Evolutionary conservation across 495 filamentous ascomycete genomes (phyloP), one percentile per base, ranked within the genome.

Genomic region (Penicillium daleae): DNA sequence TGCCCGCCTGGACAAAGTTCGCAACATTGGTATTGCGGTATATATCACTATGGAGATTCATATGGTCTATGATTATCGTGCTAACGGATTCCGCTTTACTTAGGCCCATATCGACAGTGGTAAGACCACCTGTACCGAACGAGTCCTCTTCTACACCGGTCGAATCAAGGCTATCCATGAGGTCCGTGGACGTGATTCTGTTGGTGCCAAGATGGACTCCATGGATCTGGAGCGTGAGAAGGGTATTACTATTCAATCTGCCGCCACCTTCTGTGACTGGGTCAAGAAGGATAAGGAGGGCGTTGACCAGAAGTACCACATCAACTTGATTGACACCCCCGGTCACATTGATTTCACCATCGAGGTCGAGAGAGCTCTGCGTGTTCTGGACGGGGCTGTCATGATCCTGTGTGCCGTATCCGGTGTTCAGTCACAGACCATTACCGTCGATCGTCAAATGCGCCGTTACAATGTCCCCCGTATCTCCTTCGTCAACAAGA

Each of bases 321-420:
- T 99, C 79, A 99, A 99, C 78, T 80, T 99, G 78, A 99, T 99
- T 74, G 96, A 99, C 76, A 99, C 96, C 1, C 96, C 96, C 12
- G 96, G 96, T 27, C 96, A 99, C 79, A 98, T 99, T 70, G 96
- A 99, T 74, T 99, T 99, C 71, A 99, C 96, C 12, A 99, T 99
- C 70, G 96, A 99, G 78, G 96, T 99, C 58, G 96, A 99, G 81
- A 84, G 96, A 71, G 96, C 96, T 64, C 81, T 99, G 78, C 85
- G 96, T 74, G 96, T 99, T 62, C 83, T 99, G 40, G 96, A 99
- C 75, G 96, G 96, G 35, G 96, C 96, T 15, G 93, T 97, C 74
- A 96, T 99, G 92, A 97, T 99, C 72, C 83, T 99, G 27, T 99
- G 96, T 75, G 96, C 96, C 50, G 96, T 98, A 32, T 95, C 91